phyloP scores from a whole-genome alignment of 2,329 filamentous ascomycete genomes.

The Claviceps sp. region DNA sequence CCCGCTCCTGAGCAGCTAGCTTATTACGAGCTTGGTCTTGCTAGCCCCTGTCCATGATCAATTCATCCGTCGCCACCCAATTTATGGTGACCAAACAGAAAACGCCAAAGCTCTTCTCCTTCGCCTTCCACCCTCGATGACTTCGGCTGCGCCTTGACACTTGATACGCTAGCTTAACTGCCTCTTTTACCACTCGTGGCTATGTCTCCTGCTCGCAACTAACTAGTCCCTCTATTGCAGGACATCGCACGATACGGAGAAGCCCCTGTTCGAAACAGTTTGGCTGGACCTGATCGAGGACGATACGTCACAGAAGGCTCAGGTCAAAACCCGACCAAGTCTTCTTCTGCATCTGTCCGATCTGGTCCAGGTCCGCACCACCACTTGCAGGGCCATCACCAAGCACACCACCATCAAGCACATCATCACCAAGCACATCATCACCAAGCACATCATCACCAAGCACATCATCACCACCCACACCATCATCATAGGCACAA shows the following conservation, averaged over 20 bases:
- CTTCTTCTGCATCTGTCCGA: conserved; percentile 50
- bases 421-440: conserved; percentile 9
- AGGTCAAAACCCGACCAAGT: conserved; percentile 38
- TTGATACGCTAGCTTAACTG: background rate
- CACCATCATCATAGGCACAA: conserved; percentile 52
- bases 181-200: background rate
- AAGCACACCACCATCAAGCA: conserved; percentile 5
- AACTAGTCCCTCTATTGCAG: conserved; percentile 22
- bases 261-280: conserved; percentile 58
- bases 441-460: conserved; percentile 27
- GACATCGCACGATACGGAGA: conserved; percentile 68
- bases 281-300: conserved; percentile 56
- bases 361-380: conserved; percentile 47
- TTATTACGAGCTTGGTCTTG: background rate
- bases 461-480: conserved; percentile 17
- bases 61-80: conserved; percentile 1
- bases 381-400: conserved; percentile 46
- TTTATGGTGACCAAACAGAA: background rate
- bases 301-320: conserved; percentile 43
- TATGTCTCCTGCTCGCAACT: background rate
- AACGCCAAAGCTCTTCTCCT: background rate
- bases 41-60: conserved; percentile 1
- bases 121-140: background rate
- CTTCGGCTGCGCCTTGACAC: background rate
- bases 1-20: background rate